Conservation (phyloP, 768 basidiomycete species). For the Kwoniella shandongensis region DNA sequence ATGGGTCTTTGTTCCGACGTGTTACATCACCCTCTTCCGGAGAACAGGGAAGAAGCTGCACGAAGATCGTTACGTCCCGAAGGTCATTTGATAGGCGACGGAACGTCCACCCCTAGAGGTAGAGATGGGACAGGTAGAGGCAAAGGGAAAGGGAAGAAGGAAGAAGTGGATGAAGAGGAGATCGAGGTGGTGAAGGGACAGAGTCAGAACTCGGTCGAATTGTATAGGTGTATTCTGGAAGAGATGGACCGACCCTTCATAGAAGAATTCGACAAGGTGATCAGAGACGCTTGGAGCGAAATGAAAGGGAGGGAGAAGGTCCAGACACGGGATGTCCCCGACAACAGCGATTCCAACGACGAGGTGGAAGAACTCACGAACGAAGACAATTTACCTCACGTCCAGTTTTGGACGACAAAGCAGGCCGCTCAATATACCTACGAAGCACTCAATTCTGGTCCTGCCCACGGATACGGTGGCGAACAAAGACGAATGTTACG, state of each 20-base stretch:
- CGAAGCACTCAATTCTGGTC: slow-evolving; percentile 62
- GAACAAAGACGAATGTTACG: slow-evolving; percentile 58
- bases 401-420: slow-evolving; percentile 76
- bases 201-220: slow-evolving; percentile 64
- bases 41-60: slow-evolving; percentile 62
- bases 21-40: slow-evolving; percentile 69
- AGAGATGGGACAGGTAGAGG: slow-evolving; percentile 10
- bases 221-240: slow-evolving; percentile 69
- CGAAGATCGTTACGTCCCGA: slow-evolving; percentile 63
- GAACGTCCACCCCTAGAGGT: neutral
- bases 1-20: slow-evolving; percentile 81
- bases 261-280: slow-evolving; percentile 62
- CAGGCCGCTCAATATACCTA: slow-evolving; percentile 72
- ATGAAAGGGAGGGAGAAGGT: neutral
- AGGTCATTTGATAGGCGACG: neutral
- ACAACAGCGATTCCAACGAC: neutral
- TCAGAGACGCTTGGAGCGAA: slow-evolving; percentile 4
- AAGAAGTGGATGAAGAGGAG: slow-evolving; percentile 2
- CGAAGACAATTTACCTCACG: slow-evolving; percentile 21
- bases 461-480: slow-evolving; percentile 70
- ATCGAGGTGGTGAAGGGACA: slow-evolving; percentile 21
- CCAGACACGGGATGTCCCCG: neutral
- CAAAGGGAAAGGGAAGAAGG: slow-evolving; percentile 7
- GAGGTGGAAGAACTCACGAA: neutral
- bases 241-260: slow-evolving; percentile 69